A percentile compares a stretch with the other conserved stretches of the same genome.
Evolutionary conservation across 2,329 filamentous ascomycete species (phyloP).

Genomic region (Alternaria longipes): DNA sequence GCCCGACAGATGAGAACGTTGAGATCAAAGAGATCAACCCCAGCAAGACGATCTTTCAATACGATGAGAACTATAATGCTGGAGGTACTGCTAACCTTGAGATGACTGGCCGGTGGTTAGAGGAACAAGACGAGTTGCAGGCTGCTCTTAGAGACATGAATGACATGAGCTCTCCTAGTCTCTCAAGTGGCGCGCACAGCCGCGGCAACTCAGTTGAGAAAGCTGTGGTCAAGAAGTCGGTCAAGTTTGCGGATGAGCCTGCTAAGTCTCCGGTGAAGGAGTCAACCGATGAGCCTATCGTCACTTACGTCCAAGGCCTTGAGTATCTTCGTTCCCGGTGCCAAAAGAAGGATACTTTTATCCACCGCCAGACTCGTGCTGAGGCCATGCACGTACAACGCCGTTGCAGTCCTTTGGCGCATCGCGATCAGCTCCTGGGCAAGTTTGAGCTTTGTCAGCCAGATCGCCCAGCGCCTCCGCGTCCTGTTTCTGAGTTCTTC

Average conservation of each 20-base stretch:
- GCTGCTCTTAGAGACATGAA: constrained; percentile 69
- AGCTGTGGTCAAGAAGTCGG: constrained; percentile 71
- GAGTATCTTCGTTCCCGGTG: constrained; percentile 75
- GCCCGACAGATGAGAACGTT: constrained; percentile 50
- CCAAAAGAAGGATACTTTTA: constrained; percentile 77
- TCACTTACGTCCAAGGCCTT: constrained; percentile 89
- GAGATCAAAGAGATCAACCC: constrained; percentile 66
- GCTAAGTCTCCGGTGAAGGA: constrained; percentile 36
- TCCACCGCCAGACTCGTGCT: constrained; percentile 84
- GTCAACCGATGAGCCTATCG: constrained; percentile 61
- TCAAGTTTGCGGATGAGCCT: constrained; percentile 70
- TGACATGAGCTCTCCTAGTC: constrained; percentile 52
- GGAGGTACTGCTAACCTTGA: constrained; percentile 81
- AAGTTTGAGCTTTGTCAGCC: constrained; percentile 77
- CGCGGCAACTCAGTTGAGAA: constrained; percentile 50
- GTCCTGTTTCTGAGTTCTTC: constrained; percentile 58
- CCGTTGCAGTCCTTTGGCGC: constrained; percentile 74
- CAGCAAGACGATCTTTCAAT: constrained; percentile 73
- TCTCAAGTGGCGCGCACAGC: constrained; percentile 42
- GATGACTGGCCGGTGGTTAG: constrained; percentile 85
- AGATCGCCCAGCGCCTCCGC: constrained; percentile 53
- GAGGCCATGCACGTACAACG: constrained; percentile 88
- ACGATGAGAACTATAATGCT: constrained; percentile 77
- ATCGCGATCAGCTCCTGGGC: constrained; percentile 83
- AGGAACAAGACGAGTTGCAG: constrained; percentile 81